Evolutionary conservation across 306 rosid genomes (phyloP), one percentile per base, ranked within the genome.

Genomic region (Hippophae tibetana): DNA sequence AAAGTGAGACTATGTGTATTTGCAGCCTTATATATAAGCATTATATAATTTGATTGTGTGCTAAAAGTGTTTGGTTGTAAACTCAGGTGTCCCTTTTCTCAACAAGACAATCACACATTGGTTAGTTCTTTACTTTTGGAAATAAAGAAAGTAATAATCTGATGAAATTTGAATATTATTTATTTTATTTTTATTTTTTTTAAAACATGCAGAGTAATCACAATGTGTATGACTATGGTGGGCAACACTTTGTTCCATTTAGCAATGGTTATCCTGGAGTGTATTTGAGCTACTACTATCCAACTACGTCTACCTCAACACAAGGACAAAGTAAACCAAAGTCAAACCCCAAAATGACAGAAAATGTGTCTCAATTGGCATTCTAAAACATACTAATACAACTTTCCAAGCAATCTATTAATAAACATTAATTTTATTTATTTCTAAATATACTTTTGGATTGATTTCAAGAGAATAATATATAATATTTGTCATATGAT

Each of bases 41-140:
- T 48, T 14, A 23, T 40, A 58, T 2, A 59, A 49, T 55, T 25
- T 41, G 42, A 42, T 31, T 41, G 25, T 60, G 50, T 69, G 67
- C 71, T 62, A 40, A 73, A 58, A 2, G 7, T 47, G 47, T 68
- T 47, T 23, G 18, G 7, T 13, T 43, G 9, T 4, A 7, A 9
- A 54, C 68, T 68, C 82, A 86, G 94, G 83, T 74, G 64, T 14
- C 86, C 89, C 42, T 64, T 60, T 66, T 80, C 73, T 47, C 79
- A 72, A 60, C 94, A 80, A 60, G 83, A 69, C 67, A 60, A 70
- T 13, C 63, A 59, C 69, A 63, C 69, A 56, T 61, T 69, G 84
- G 89, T 82, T 11, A 70, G 86, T 1, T 23, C 23, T 0, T 1
- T 27, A 9, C 3, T 13, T 42, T 25, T 52, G 7, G 13, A 13